Percentiles rank a stretch among this genome's conserved stretches.
Conservation (phyloP, 441 rosid genomes). For the Pelargonium myrrhifolium region DNA sequence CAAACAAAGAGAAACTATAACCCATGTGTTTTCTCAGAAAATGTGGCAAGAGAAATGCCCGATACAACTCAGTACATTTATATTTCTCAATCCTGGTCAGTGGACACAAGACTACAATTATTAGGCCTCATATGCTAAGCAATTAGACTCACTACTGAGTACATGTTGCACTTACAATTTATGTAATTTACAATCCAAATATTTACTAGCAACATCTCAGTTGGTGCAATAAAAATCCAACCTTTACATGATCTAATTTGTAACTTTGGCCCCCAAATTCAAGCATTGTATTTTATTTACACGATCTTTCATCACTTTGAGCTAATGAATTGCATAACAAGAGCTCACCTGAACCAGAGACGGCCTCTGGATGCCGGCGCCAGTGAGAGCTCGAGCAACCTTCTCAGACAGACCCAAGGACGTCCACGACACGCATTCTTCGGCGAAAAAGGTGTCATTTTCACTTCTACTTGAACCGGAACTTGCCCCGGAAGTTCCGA, state of each 20-base stretch:
- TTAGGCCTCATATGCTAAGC: background rate
- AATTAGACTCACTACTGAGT: background rate
- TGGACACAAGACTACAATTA: too few relatives aligned
- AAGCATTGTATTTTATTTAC: background rate
- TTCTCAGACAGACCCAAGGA: conserved; percentile 70
- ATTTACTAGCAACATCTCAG: background rate
- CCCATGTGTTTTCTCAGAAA: too few relatives aligned
- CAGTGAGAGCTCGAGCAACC: conserved; percentile 50
- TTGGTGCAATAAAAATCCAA: background rate
- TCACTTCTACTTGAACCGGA: conserved; percentile 29
- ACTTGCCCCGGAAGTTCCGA: conserved; percentile 23
- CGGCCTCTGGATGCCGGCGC: conserved; percentile 57
- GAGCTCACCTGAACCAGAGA: conserved; percentile 68
- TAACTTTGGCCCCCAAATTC: background rate
- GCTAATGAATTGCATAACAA: background rate
- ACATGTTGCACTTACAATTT: background rate
- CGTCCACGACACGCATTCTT: conserved; percentile 63
- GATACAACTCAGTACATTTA: too few relatives aligned
- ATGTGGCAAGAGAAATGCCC: too few relatives aligned
- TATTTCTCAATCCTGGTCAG: too few relatives aligned
- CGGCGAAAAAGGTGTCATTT: conserved; percentile 58
- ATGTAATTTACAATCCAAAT: background rate
- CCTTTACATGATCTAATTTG: background rate
- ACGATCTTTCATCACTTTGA: background rate
- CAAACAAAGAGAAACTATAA: too few relatives aligned